Evolutionary conservation across 208 protist genomes (phyloP).

Genomic region (Zelonia costaricensis): DNA sequence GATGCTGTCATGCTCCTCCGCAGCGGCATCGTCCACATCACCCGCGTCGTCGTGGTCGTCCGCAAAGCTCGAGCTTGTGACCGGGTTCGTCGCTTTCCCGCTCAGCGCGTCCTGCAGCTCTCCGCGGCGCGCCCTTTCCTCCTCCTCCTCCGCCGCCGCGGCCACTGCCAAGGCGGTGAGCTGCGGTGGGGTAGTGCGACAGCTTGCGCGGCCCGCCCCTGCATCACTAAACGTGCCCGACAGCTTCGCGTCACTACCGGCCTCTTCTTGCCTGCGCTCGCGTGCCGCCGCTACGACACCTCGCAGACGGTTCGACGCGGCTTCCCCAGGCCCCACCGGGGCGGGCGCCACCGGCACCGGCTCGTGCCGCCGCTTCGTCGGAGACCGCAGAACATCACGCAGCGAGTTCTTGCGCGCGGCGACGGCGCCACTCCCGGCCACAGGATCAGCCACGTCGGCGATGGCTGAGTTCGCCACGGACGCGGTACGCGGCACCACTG

Average conservation of each 20-base stretch:
- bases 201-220: no score
- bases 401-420: constrained; percentile 10
- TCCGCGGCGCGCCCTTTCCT: no score
- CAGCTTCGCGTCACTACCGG: not conserved
- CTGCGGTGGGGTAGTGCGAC: no score
- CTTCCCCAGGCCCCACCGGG: not conserved
- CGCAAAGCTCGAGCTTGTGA: not conserved
- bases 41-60: not conserved
- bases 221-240: no score
- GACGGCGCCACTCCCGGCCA: not conserved
- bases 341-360: not conserved
- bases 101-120: no score
- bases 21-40: constrained; percentile 8
- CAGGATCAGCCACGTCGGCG: no score
- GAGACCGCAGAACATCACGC: constrained; percentile 14
- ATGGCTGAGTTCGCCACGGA: no score
- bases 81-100: no score
- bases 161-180: no score
- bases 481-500: no score
- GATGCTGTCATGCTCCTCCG: constrained; percentile 1
- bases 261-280: not conserved
- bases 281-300: constrained; percentile 4
- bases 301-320: not conserved
- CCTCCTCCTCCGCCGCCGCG: no score
- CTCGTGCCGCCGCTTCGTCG: not conserved